These are phyloP conservation scores for Alternaria infectoria DNA, from an alignment of 2,329 filamentous ascomycete species.

Conservation along the genomic window DNA sequence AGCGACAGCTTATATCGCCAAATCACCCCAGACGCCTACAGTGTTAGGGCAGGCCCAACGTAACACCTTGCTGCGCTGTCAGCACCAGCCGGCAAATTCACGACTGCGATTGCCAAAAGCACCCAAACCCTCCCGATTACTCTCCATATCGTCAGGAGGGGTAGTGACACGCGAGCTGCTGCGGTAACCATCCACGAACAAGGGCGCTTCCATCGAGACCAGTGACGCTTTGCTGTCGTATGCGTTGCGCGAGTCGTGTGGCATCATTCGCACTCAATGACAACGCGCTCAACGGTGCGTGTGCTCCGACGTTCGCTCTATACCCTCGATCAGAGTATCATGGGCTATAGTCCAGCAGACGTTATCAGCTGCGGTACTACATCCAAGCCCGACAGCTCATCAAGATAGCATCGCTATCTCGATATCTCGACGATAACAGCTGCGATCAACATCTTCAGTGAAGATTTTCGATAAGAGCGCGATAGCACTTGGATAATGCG, in stretches of 20 bases:
- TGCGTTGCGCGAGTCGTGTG: neutral
- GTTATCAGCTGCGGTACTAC: neutral
- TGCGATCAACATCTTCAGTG: conserved; percentile 6
- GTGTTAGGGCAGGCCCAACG: neutral
- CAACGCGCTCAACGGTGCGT: neutral
- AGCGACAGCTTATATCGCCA: neutral
- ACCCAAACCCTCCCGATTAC: conserved; percentile 12
- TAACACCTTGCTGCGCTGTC: conserved; percentile 4
- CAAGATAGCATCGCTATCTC: conserved; percentile 9
- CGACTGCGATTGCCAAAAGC: conserved; percentile 20
- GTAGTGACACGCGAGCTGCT: conserved; percentile 2
- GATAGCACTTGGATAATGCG: conserved; percentile 20
- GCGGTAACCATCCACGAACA: neutral
- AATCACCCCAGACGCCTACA: neutral
- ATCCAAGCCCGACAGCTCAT: neutral
- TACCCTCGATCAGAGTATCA: neutral
- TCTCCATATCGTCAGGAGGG: conserved; percentile 11
- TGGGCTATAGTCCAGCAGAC: neutral
- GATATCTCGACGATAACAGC: conserved; percentile 1
- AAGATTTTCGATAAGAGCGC: conserved; percentile 15
- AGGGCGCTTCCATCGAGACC: neutral
- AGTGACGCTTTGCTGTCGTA: conserved; percentile 4
- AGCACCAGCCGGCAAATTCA: conserved; percentile 1
- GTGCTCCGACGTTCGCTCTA: neutral
- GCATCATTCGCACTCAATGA: neutral